Percentiles rank a stretch among this genome's conserved stretches.
phyloP scores from a whole-genome alignment of 148 eudicot genomes.

The Dianthus caryophyllus region DNA sequence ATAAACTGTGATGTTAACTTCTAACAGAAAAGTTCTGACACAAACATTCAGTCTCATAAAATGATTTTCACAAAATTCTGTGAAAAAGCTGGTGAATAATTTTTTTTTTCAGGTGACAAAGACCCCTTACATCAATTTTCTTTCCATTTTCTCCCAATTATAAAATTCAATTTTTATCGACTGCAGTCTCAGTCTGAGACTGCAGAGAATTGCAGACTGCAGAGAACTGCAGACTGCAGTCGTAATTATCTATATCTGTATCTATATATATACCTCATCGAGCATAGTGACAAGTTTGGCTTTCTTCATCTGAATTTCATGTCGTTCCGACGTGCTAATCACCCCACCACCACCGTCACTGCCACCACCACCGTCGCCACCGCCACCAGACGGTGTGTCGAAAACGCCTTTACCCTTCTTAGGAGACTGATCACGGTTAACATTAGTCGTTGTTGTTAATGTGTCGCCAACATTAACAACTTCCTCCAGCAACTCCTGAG shows the following conservation, averaged over 20 bases:
- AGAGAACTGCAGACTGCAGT: no score
- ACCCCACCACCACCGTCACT: slow-evolving; percentile 28
- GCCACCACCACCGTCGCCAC: slow-evolving; percentile 16
- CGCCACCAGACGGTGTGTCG: slow-evolving; percentile 12
- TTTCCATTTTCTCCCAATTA: neutral
- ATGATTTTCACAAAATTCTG: slow-evolving; percentile 8
- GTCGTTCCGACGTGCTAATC: slow-evolving; percentile 60
- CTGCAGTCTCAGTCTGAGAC: no score
- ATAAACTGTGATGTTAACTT: slow-evolving; percentile 32
- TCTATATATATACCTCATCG: slow-evolving; percentile 79
- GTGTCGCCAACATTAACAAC: slow-evolving; percentile 54
- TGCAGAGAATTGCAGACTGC: no score
- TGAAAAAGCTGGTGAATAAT: slow-evolving; percentile 24
- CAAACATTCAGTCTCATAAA: no score
- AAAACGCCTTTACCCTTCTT: slow-evolving; percentile 24
- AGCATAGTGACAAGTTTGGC: slow-evolving; percentile 81
- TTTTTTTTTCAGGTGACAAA: slow-evolving; percentile 34
- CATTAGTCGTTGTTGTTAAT: neutral
- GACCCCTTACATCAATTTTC: slow-evolving; percentile 29
- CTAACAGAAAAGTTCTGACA: slow-evolving; percentile 37
- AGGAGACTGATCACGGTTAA: slow-evolving; percentile 12
- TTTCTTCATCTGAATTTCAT: slow-evolving; percentile 75
- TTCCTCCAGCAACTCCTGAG: slow-evolving; percentile 70
- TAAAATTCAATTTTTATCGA: neutral
- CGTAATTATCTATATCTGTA: no score